Base-by-base conservation (phyloP, 257 asterid species). In the Eucommia ulmoides region DNA sequence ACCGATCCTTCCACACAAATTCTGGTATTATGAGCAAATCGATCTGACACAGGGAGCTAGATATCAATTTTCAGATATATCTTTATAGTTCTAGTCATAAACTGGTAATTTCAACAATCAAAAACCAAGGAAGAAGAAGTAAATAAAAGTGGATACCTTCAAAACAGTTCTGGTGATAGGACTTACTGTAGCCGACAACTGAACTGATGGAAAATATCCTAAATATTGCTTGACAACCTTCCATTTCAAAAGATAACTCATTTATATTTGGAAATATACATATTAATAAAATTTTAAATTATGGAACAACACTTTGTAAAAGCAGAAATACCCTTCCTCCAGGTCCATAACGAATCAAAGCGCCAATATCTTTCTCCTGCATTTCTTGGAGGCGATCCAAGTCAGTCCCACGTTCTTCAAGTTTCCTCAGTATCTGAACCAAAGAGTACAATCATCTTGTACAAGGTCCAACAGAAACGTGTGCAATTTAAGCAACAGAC, bases 161-260 rank as follows among this genome's bases (percentile, higher is more conserved):
- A 89, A 78, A 65, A 89, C 98, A 26, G 98, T 89, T 74, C 98
- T 82, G 22, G 98, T 89, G 64, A 89, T 89, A 59, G 98, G 98
- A 77, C 98, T 89, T 22, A 89, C 94, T 65, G 85, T 82, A 54
- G 96, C 96, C 56, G 75, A 76, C 72, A 89, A 72, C 69, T 73
- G 74, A 60, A 89, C 81, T 75, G 78, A 78, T 59, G 98, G 98
- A 60, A 85, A 82, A 69, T 70, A 74, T 56, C 88, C 94, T 65
- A 89, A 51, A 66, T 72, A 74, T 72, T 84, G 93, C 75, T 82
- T 89, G 54, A 85, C 88, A 77, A 78, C 54, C 98, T 89, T 63
- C 74, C 63, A 45, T 29, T 50, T 21, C 51, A 59, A 67, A 74
- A 59, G 44, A 55, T 52, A 65, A 41, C 62, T 21, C 53, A 65